These are phyloP conservation scores for Solanum ahanhuiri DNA, from an alignment of 257 asterid species.

Conservation along the genomic window DNA sequence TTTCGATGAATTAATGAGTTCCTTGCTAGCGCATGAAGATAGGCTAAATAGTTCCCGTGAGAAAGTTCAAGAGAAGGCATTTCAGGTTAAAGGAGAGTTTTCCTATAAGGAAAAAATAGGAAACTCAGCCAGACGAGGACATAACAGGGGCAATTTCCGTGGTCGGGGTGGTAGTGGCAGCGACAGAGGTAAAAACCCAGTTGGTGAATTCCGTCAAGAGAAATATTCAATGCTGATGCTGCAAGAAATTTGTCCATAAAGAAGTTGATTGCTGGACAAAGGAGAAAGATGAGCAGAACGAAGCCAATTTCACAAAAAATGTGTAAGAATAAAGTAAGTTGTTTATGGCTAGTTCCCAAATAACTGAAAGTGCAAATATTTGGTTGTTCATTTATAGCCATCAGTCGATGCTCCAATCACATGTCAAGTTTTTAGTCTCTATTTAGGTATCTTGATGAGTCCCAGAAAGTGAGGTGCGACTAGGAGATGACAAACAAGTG, in stretches of 20 bases:
- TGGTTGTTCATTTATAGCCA: not conserved
- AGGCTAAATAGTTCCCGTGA: not conserved
- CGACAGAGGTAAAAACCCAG: not conserved
- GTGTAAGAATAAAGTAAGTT: not conserved
- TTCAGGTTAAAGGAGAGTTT: not conserved
- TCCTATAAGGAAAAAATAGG: not conserved
- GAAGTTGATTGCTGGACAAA: not conserved
- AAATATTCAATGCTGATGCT: not conserved
- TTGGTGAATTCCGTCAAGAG: not conserved
- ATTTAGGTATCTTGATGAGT: constrained; percentile 1
- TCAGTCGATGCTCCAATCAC: not conserved
- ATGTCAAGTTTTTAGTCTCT: not conserved
- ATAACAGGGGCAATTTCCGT: not conserved
- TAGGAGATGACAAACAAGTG: not conserved
- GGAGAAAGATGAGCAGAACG: not conserved
- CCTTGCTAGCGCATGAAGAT: not conserved
- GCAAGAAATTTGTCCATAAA: not conserved
- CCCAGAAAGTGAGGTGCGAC: not conserved
- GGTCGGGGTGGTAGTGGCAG: not conserved
- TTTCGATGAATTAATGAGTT: no score
- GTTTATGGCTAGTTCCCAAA: not conserved
- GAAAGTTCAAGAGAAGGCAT: not conserved
- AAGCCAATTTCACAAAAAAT: not conserved
- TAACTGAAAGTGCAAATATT: not conserved
- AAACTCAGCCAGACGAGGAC: not conserved